Evolutionary conservation across 2,329 filamentous ascomycete genomes (phyloP), one percentile per base, ranked within the genome.

Genomic region (Capronia americana): DNA sequence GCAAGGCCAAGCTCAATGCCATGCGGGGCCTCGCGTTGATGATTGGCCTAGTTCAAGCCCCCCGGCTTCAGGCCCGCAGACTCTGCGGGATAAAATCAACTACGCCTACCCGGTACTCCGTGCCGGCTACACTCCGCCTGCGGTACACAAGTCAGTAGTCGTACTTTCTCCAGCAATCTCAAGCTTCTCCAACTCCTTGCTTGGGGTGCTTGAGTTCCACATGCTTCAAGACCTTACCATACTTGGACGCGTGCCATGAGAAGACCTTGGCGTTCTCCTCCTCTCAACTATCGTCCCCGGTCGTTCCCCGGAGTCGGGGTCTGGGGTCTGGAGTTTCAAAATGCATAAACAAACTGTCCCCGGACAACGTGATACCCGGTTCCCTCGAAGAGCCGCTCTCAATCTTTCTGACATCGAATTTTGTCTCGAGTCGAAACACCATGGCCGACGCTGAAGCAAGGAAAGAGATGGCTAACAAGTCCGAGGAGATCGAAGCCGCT

Each of bases 321-420:
- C 58, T 53, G 58, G 58, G 30, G 58, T 61, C 58, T 61, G 58
- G 58, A 48, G 58, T 53, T 30, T 53, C 58, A 54, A 55, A 54
- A 61, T 53, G 48, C 46, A 61, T 53, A 51, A 54, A 26, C 58
- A 54, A 38, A 23, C 46, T 17, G 23, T 61, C 24, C 54, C 48
- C 46, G 34, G 30, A 54, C 50, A 24, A 38, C 50, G 20, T 38
- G 48, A 24, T 50, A 32, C 50, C 34, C 38, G 46, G 38, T 26
- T 26, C 14, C 34, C 58, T 61, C 17, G 26, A 17, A 20, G 10
- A 61, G 46, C 23, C 12, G 32, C 24, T 61, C 32, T 54, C 3
- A 32, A 11, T 28, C 28, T 34, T 12, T 51, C 53, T 11, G 8
- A 30, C 28, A 24, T 12, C 50, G 28, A n/a, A n/a, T n/a, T n/a